Base-by-base conservation (phyloP, 2,329 filamentous ascomycete species). In the Epichloe scottii region DNA sequence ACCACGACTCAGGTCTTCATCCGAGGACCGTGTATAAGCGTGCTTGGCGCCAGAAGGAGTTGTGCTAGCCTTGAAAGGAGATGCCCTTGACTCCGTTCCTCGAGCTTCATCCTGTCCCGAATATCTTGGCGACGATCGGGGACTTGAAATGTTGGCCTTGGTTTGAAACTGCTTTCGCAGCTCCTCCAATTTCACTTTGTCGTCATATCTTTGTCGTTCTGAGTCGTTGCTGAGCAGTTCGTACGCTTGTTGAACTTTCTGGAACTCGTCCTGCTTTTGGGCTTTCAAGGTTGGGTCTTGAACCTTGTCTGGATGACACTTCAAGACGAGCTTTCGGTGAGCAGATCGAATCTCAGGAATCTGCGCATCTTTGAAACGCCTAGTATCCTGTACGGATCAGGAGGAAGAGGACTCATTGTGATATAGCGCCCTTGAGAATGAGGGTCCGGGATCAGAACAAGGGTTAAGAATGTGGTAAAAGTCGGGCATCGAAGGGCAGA, bases 241-340 rank as follows among this genome's bases (percentile, higher is more conserved):
- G 68, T 95, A 98, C 48, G 93, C 90, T 60, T 90, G 81, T 66
- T 96, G 90, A 35, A 97, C 87, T 64, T 82, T 83, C 68, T 96
- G 89, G 62, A 97, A 98, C 68, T 95, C 84, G 59, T 89, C 84
- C 59, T 87, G 82, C 66, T 90, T 94, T 59, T 81, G 72, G 53
- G 81, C 80, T 68, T 93, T 94, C 60, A 86, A 73, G 15, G 80
- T 73, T 49, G 84, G 81, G 61, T 95, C 80, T 58, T 89, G 84
- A 55, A 95, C 81, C 71, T 95, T 95, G 74, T 96, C 90, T 35
- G 90, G 90, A 60, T 96, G 90, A 63, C 85, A 90, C 66, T 87
- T 89, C 59, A 95, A 78, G 37, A 88, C 87, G 40, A 94, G 81
- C 67, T 94, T 95, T 60, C 87, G 82, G 70, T 95, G 84, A 15